Conservation (phyloP, 345 rosid species). For the Adansonia digitata region DNA sequence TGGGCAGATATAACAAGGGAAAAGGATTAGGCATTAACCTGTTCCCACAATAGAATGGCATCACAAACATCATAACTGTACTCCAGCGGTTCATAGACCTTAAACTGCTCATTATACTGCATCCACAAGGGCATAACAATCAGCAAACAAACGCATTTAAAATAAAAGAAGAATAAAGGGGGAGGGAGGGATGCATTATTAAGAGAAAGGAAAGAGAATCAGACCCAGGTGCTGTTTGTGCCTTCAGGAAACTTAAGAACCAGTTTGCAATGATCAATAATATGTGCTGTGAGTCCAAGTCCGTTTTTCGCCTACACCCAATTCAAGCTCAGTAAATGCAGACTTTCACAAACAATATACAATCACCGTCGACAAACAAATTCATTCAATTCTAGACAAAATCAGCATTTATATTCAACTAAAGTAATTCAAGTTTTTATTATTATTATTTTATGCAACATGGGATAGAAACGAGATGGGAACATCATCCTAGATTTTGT, state of each 20-base stretch:
- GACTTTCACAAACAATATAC: not conserved
- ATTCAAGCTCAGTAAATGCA: not conserved
- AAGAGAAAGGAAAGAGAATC: constrained; percentile 17
- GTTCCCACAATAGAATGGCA: constrained; percentile 90
- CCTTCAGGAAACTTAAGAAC: constrained; percentile 83
- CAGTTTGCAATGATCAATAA: constrained; percentile 73
- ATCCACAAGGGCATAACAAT: constrained; percentile 15
- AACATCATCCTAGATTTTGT: not conserved
- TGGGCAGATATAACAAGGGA: not conserved
- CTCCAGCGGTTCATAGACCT: constrained; percentile 82
- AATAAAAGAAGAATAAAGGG: not conserved
- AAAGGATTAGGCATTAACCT: constrained; percentile 44
- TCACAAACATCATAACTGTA: constrained; percentile 84
- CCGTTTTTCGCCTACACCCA: constrained; percentile 72
- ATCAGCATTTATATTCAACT: not conserved
- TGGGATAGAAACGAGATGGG: not conserved
- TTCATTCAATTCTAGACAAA: not conserved
- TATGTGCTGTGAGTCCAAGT: constrained; percentile 72
- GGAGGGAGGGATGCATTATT: not conserved
- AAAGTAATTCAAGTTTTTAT: not conserved
- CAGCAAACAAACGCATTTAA: not conserved
- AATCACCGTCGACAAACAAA: not conserved
- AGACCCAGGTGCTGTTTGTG: constrained; percentile 96
- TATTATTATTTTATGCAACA: not conserved
- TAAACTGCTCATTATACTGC: constrained; percentile 89